phyloP scores from a whole-genome alignment of 1,139 yeast genomes.

The Sugiyamaella neomexicana region DNA sequence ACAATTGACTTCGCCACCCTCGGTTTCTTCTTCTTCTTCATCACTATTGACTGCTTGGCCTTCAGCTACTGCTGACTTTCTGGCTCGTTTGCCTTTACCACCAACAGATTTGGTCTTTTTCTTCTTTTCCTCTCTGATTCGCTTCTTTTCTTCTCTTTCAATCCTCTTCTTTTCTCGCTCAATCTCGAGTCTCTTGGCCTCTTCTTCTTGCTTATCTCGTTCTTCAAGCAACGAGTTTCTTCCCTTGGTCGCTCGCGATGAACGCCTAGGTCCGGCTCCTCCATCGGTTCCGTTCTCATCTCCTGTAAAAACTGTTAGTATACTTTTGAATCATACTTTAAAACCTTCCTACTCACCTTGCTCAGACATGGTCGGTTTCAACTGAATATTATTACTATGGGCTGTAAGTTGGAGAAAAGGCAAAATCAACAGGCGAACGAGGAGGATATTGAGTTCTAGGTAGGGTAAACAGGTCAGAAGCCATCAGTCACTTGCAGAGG shows the following conservation, averaged over 20 bases:
- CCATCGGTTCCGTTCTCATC: conserved; percentile 9
- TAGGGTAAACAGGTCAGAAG: no score
- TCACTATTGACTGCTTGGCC: background rate
- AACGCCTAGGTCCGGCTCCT: conserved; percentile 39
- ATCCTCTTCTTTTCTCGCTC: conserved; percentile 20
- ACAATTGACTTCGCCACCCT: conserved; percentile 60
- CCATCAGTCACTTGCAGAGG: no score
- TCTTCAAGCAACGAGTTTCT: conserved; percentile 41
- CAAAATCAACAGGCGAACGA: no score
- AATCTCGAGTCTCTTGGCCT: conserved; percentile 16
- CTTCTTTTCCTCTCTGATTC: conserved; percentile 11
- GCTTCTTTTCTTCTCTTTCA: conserved; percentile 2
- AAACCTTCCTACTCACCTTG: conserved; percentile 5
- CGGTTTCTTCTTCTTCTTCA: conserved; percentile 36
- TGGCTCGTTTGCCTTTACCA: background rate
- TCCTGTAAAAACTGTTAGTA: background rate
- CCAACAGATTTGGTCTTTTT: conserved; percentile 9
- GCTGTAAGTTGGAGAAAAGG: no score
- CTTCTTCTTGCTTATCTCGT: conserved; percentile 30
- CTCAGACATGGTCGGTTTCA: conserved; percentile 1
- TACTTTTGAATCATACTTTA: background rate
- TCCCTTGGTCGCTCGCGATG: conserved; percentile 48
- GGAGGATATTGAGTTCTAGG: no score
- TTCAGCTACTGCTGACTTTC: conserved; percentile 2
- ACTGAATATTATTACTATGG: no score